A percentile compares a stretch with the other conserved stretches of the same genome.
phyloP scores from a whole-genome alignment of 352 stramenopile genomes.

The Phytophthora agathidicida region DNA sequence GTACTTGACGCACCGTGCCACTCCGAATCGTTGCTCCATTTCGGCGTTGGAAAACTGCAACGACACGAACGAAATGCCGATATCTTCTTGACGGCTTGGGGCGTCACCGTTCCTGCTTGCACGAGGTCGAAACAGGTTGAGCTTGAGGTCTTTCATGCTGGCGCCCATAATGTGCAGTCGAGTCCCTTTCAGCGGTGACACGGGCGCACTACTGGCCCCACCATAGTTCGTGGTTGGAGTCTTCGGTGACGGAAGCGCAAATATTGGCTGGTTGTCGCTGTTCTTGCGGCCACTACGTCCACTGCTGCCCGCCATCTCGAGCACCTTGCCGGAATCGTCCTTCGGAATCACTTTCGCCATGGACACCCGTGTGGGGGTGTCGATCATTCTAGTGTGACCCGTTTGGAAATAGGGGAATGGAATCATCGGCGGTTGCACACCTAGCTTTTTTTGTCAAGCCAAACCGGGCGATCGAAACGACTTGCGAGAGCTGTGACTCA shows the following conservation, averaged over 20 bases:
- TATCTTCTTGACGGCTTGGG: constrained; percentile 72
- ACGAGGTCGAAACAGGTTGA: constrained; percentile 73
- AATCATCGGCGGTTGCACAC: constrained; percentile 54
- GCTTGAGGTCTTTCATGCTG: constrained; percentile 71
- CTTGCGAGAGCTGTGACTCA: constrained; percentile 24
- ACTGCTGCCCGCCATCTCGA: constrained; percentile 39
- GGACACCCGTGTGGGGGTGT: constrained; percentile 52
- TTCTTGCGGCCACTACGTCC: constrained; percentile 33
- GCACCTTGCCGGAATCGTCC: constrained; percentile 34
- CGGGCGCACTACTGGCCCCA: constrained; percentile 12
- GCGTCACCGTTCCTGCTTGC: constrained; percentile 25
- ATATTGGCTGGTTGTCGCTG: constrained; percentile 1
- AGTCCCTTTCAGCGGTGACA: constrained; percentile 42
- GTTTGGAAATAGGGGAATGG: constrained; percentile 79
- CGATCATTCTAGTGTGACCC: constrained; percentile 78
- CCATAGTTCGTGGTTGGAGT: constrained; percentile 14
- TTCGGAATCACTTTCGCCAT: constrained; percentile 86
- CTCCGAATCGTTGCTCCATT: constrained; percentile 69
- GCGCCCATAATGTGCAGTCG: constrained; percentile 53
- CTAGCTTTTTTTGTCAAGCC: constrained; percentile 12
- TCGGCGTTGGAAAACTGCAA: constrained; percentile 72
- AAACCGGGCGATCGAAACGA: too few species aligned
- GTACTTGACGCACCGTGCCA: constrained; percentile 65
- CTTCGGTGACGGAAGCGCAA: constrained; percentile 22
- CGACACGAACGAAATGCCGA: constrained; percentile 76